Conservation (phyloP, 2,329 filamentous ascomycete species). For the Stagonosporopsis tanaceti region DNA sequence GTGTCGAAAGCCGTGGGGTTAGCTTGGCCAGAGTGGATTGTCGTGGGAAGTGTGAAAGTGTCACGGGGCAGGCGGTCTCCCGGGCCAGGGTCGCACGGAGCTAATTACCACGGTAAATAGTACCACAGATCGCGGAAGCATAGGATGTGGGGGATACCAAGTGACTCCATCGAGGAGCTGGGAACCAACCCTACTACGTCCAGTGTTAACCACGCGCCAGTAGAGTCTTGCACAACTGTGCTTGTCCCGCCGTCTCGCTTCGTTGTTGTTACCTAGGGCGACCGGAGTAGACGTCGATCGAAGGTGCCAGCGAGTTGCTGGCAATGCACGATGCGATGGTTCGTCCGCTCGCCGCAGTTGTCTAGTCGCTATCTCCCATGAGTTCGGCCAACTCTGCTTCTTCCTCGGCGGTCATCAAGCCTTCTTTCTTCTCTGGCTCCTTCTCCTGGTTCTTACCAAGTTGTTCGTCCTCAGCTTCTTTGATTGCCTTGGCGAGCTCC, state of each 20-base stretch:
- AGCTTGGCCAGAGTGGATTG: not conserved
- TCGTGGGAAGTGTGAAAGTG: constrained; percentile 1
- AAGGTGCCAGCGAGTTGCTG: constrained; percentile 29
- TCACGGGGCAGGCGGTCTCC: constrained; percentile 13
- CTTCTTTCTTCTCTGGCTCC: constrained; percentile 57
- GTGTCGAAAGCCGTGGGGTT: not conserved
- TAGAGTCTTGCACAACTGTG: constrained; percentile 30
- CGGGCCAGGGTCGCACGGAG: constrained; percentile 1
- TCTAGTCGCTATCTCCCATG: constrained; percentile 76
- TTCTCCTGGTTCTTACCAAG: constrained; percentile 56
- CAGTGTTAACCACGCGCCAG: constrained; percentile 23
- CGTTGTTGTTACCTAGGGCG: constrained; percentile 36
- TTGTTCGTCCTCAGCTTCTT: constrained; percentile 58
- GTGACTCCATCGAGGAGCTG: constrained; percentile 28
- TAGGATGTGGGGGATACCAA: constrained; percentile 37
- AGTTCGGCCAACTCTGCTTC: constrained; percentile 91
- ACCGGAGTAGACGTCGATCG: constrained; percentile 33
- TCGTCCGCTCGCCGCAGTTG: constrained; percentile 28
- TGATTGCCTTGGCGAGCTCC: constrained; percentile 65
- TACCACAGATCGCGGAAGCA: constrained; percentile 32
- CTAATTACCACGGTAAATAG: constrained; percentile 38
- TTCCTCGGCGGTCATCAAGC: constrained; percentile 82
- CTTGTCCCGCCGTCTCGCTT: constrained; percentile 32
- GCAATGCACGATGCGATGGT: constrained; percentile 28
- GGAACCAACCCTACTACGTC: constrained; percentile 32